Evolutionary conservation across 768 basidiomycete genomes (phyloP), one percentile per base, ranked within the genome.

Genomic region (Serpula lacrymans): DNA sequence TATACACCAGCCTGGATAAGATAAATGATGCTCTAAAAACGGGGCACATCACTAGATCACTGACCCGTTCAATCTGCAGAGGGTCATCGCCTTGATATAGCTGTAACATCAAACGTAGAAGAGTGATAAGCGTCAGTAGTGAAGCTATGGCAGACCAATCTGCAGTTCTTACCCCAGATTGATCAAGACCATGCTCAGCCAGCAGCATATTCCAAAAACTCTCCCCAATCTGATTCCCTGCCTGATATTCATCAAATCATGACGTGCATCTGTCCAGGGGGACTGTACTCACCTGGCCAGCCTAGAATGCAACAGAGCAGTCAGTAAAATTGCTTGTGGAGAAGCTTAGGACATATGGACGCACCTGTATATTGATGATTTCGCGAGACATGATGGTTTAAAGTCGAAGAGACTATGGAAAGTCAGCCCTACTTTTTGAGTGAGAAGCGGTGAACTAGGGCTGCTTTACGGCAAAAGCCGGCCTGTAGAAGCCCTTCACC

Each of bases 121-220:
- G 28, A 18, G 33, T 11, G 29, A 21, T 25, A 30, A 58, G 48
- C 32, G 37, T 45, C 36, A 35, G 36, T 46, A 37, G 37, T 32
- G 34, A 40, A 13, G 24, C 3, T 27, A 2, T 31, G 32, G 47
- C 49, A 28, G 38, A 4, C 36, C 37, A 34, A 52, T 35, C 35
- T 30, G 23, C 37, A 17, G 24, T 27, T 22, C 54, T 38, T 52
- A 91, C 87, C 57, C 88, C 86, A 10, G 71, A 65, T 16, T 77
- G 64, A 54, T 85, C 81, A 36, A 93, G 70, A 0, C 90, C 91
- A 60, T 93, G 91, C 65, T 93, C 89, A 12, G 80, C 77, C 17
- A 96, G 72, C 42, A 95, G 77, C 75, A 84, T 82, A 45, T 83
- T 72, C 93, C 93, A 96, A 62, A 95, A 98, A 32, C 75, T 74